Percentiles rank a stretch among this genome's conserved stretches.
Conservation (phyloP, 2,329 filamentous ascomycete species). For the Fusarium euwallaceae region DNA sequence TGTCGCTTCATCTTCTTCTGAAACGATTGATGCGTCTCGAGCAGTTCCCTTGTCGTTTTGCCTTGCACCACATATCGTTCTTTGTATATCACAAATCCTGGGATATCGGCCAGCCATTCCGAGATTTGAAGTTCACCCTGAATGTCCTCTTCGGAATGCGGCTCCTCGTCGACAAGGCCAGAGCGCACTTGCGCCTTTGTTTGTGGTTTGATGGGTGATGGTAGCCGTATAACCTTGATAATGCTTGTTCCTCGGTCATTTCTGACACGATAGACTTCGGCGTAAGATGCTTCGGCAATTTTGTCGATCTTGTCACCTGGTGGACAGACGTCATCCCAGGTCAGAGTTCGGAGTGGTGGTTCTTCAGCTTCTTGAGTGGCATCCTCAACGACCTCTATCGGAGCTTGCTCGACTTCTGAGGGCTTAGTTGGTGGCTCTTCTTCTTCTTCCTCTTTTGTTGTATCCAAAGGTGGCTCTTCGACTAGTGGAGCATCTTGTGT, state of each 20-base stretch:
- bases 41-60: slow-evolving; percentile 64
- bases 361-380: slow-evolving; percentile 46
- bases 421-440: neutral
- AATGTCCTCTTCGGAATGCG: slow-evolving; percentile 67
- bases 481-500: neutral
- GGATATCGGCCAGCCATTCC: slow-evolving; percentile 73
- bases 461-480: slow-evolving; percentile 11
- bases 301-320: slow-evolving; percentile 68
- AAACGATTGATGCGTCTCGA: slow-evolving; percentile 72
- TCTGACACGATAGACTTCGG: slow-evolving; percentile 74
- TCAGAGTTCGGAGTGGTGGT: slow-evolving; percentile 57
- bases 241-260: slow-evolving; percentile 73
- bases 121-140: slow-evolving; percentile 73
- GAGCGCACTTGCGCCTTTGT: slow-evolving; percentile 68
- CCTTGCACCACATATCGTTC: slow-evolving; percentile 72
- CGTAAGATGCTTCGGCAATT: slow-evolving; percentile 76
- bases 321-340: slow-evolving; percentile 71
- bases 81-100: slow-evolving; percentile 76
- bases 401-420: slow-evolving; percentile 12
- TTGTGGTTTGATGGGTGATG: slow-evolving; percentile 69
- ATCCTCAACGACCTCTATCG: slow-evolving; percentile 28
- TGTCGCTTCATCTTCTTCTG: slow-evolving; percentile 66
- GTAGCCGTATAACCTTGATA: slow-evolving; percentile 73
- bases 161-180: slow-evolving; percentile 70
- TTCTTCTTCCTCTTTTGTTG: neutral